These are phyloP conservation scores for Tetraselmis striata DNA, from an alignment of 139 green algal species.

Conservation along the genomic window DNA sequence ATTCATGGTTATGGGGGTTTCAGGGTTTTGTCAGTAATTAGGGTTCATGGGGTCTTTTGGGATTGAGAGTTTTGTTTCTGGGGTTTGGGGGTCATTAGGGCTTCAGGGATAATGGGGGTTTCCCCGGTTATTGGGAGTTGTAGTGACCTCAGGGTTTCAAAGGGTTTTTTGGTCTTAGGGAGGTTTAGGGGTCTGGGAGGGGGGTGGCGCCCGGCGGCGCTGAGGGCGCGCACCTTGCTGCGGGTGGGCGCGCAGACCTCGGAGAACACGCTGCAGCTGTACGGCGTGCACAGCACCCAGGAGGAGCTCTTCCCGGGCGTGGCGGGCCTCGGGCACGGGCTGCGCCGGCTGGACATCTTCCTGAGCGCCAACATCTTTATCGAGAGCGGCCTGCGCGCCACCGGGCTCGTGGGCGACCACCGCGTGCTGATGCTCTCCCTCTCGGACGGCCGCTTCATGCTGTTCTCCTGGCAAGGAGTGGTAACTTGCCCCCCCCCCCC, in stretches of 20 bases:
- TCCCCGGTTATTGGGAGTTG: no score
- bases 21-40: no score
- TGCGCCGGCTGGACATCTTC: neutral
- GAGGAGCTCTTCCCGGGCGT: neutral
- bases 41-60: no score
- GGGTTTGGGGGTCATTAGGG: no score
- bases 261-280: neutral
- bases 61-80: no score
- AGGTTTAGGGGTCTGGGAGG: no score
- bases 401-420: slow-evolving; percentile 33
- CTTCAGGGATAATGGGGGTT: no score
- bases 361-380: neutral
- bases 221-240: no score
- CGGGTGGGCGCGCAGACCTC: neutral
- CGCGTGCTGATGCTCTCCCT: slow-evolving; percentile 46
- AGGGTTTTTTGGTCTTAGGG: no score
- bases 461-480: slow-evolving; percentile 58
- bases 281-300: neutral
- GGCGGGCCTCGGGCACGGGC: neutral
- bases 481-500: neutral
- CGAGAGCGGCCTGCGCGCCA: neutral
- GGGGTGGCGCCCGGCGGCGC: no score
- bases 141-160: no score
- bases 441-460: slow-evolving; percentile 44
- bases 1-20: no score